These are phyloP conservation scores for Brettanomyces nanus DNA, from an alignment of 805 yeast species.

Conservation along the genomic window DNA sequence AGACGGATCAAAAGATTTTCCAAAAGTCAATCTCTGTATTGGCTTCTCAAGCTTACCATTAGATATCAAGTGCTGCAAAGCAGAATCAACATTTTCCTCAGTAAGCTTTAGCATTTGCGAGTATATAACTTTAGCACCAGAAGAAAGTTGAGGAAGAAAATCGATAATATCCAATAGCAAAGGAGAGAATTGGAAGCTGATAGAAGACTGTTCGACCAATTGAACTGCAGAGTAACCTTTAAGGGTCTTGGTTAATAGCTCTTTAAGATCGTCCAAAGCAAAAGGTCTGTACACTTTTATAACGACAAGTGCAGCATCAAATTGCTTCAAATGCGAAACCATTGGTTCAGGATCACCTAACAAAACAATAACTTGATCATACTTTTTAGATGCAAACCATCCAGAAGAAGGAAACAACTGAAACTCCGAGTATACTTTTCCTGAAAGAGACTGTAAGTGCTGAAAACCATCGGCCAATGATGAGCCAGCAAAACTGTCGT, in stretches of 20 bases:
- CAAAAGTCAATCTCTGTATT: conserved; percentile 54
- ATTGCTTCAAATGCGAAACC: conserved; percentile 6
- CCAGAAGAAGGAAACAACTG: conserved; percentile 25
- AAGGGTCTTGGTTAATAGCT: conserved; percentile 40
- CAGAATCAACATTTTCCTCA: conserved; percentile 31
- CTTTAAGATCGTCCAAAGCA: conserved; percentile 36
- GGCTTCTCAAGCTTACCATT: conserved; percentile 50
- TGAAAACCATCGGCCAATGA: conserved; percentile 27
- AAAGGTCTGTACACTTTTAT: conserved; percentile 73
- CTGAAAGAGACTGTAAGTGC: conserved; percentile 20
- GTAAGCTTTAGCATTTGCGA: conserved; percentile 42
- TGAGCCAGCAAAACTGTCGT: conserved; percentile 19
- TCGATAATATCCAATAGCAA: conserved; percentile 69
- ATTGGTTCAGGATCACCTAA: conserved; percentile 44
- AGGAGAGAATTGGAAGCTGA: conserved; percentile 25
- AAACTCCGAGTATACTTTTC: conserved; percentile 29
- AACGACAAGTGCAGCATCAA: conserved; percentile 38
- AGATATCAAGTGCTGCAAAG: conserved; percentile 38
- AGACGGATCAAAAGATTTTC: conserved; percentile 29
- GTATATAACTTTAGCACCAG: conserved; percentile 49
- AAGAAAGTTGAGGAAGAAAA: conserved; percentile 32
- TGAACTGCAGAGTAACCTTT: conserved; percentile 28
- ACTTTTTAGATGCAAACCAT: conserved; percentile 14
- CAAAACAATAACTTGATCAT: conserved; percentile 41
- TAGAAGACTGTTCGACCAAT: conserved; percentile 58